Conservation (phyloP, 306 rosid species). For the Inga leiocalycina region DNA sequence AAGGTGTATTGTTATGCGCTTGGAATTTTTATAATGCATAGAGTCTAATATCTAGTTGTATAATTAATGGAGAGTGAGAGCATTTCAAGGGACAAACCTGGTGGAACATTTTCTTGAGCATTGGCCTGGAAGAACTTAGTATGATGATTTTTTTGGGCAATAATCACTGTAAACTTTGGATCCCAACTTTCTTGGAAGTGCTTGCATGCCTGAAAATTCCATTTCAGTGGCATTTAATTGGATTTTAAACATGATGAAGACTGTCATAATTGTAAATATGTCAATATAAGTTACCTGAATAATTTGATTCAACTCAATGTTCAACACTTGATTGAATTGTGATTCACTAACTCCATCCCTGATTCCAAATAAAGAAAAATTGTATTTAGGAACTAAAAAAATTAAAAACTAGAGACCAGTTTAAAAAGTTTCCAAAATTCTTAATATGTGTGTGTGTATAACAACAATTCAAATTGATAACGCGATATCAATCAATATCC, state of each 20-base stretch:
- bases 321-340: conserved; percentile 46
- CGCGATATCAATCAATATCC: not conserved
- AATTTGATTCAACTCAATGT: conserved; percentile 39
- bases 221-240: not conserved
- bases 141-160: conserved; percentile 49
- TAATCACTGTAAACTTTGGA: conserved; percentile 47
- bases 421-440: not conserved
- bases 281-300: conserved; percentile 35
- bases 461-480: not conserved
- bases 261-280: not conserved
- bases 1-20: not conserved
- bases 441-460: not conserved
- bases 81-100: conserved; percentile 31
- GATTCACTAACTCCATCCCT: conserved; percentile 59
- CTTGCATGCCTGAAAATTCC: conserved; percentile 42
- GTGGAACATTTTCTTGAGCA: conserved; percentile 36
- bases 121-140: conserved; percentile 41
- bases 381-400: not conserved
- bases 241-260: not conserved
- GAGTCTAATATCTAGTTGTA: not conserved
- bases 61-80: not conserved
- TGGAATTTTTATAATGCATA: not conserved
- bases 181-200: conserved; percentile 31
- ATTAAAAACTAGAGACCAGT: not conserved
- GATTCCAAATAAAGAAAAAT: not conserved